Base-by-base conservation (phyloP, 352 stramenopile species). In the Globisporangium parvum region DNA sequence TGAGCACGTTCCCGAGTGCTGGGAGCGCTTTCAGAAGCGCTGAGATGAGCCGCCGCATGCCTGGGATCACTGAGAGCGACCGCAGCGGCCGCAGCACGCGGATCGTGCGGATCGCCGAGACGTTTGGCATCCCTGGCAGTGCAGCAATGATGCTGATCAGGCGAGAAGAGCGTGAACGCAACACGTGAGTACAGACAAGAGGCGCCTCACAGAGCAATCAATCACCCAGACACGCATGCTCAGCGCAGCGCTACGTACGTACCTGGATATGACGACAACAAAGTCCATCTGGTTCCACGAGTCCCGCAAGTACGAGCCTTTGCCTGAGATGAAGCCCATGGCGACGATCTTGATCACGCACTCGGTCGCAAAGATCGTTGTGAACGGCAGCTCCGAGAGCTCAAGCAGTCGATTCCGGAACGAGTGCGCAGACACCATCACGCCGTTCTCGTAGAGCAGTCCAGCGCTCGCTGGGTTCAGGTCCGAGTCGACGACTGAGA, bases 211-310 rank as follows among this genome's bases (percentile, higher is more conserved):
- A 3, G 31, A 37, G 31, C 31, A 8, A 37, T 37, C 31, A 37
- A 6, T 37, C 31, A 37, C 4, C 31, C 31, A 11, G 31, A 12
- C 3, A 37, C 31, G 9, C 6, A n/a, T n/a, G n/a, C n/a, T n/a
- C 6, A 37, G 31, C 31, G 6, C 3, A 9, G 31, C 31, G 31
- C 31, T 1, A 37, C 31, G 0, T 17, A 40, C 8, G 39, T 55
- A 44, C 77, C 81, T 92, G 20, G 85, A 85, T 15, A 93, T 46
- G 50, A 98, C 91, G 33, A 97, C 88, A 28, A 95, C 67, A 62
- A 98, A 98, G 59, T 98, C 92, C 24, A 98, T 72, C 20, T 91
- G 61, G 47, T 98, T 98, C 91, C 90, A 98, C 4, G 68, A 66
- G 62, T 98, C 87, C 3, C 75, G 65, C 0, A 92, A 62, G 59